These are phyloP conservation scores for Phyllosticta citrichinensis DNA, from an alignment of 2,329 filamentous ascomycete species.

Conservation along the genomic window DNA sequence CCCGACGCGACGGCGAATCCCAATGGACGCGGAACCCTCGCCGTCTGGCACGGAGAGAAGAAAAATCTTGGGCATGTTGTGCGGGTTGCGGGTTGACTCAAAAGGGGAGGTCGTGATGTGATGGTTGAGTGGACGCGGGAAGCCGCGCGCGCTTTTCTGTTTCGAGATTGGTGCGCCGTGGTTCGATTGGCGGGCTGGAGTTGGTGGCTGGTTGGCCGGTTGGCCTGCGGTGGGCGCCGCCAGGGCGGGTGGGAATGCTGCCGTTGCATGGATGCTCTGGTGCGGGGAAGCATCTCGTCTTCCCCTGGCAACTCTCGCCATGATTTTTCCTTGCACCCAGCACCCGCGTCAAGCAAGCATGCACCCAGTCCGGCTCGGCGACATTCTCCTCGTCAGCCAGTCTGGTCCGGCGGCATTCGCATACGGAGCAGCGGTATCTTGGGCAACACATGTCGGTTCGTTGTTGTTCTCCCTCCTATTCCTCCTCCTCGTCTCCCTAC, in stretches of 20 bases:
- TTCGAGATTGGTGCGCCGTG: not conserved
- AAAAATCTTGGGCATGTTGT: not conserved
- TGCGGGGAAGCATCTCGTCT: not conserved
- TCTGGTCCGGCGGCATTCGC: not conserved
- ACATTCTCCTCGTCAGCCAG: not conserved
- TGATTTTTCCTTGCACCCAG: not conserved
- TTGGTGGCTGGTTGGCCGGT: not conserved
- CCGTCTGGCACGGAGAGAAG: not conserved
- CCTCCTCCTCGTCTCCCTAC: not conserved
- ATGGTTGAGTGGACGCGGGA: not conserved
- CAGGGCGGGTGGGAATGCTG: not conserved
- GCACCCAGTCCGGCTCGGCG: not conserved
- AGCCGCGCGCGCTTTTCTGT: not conserved
- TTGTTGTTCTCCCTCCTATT: not conserved
- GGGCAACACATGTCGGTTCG: not conserved
- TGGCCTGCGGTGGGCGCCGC: no score
- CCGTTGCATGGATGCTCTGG: not conserved
- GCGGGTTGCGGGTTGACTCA: not conserved
- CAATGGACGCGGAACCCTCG: not conserved
- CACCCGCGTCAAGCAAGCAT: not conserved
- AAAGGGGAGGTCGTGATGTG: not conserved
- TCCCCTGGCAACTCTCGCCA: not conserved
- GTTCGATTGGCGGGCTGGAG: not conserved
- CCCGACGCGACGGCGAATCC: not conserved
- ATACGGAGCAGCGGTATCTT: no score